Percentiles rank a stretch among this genome's conserved stretches.
These are phyloP conservation scores for Isabelozyma pseudorhagii DNA, from an alignment of 805 yeast species.

Conservation along the genomic window DNA sequence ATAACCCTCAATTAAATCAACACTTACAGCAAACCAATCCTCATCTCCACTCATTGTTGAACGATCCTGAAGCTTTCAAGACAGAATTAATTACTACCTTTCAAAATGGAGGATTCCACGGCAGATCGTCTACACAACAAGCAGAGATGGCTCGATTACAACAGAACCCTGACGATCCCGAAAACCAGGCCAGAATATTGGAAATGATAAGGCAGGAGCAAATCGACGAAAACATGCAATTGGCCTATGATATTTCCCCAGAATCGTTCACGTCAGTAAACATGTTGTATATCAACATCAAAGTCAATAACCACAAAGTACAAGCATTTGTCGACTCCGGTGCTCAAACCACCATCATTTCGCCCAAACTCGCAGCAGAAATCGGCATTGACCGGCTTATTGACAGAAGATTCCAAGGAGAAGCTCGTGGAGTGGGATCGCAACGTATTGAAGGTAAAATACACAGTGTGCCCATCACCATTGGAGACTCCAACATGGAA, in stretches of 20 bases:
- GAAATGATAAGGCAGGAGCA: slow-evolving; percentile 69
- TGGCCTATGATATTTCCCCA: slow-evolving; percentile 85
- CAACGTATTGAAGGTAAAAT: slow-evolving; percentile 77
- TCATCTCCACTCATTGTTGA: slow-evolving; percentile 40
- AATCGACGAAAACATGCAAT: slow-evolving; percentile 73
- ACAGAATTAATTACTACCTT: slow-evolving; percentile 31
- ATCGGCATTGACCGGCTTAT: slow-evolving; percentile 70
- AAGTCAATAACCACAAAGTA: slow-evolving; percentile 74
- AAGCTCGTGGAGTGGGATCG: slow-evolving; percentile 88
- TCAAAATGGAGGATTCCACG: slow-evolving; percentile 21
- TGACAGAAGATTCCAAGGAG: slow-evolving; percentile 76
- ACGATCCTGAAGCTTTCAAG: slow-evolving; percentile 49
- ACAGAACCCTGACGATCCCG: slow-evolving; percentile 68
- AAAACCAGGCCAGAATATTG: slow-evolving; percentile 58
- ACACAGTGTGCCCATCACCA: slow-evolving; percentile 82
- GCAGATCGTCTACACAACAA: slow-evolving; percentile 27
- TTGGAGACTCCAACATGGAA: slow-evolving; percentile 50
- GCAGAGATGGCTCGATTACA: slow-evolving; percentile 52
- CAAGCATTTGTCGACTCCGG: slow-evolving; percentile 97
- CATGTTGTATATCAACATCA: slow-evolving; percentile 78
- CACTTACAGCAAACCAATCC: slow-evolving; percentile 43
- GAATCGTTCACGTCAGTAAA: slow-evolving; percentile 80
- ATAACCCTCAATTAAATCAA: slow-evolving; percentile 36
- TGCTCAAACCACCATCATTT: slow-evolving; percentile 85
- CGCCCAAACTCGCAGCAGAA: slow-evolving; percentile 70